phyloP scores from a whole-genome alignment of 75 land plant genomes.

The Picea glauca region DNA sequence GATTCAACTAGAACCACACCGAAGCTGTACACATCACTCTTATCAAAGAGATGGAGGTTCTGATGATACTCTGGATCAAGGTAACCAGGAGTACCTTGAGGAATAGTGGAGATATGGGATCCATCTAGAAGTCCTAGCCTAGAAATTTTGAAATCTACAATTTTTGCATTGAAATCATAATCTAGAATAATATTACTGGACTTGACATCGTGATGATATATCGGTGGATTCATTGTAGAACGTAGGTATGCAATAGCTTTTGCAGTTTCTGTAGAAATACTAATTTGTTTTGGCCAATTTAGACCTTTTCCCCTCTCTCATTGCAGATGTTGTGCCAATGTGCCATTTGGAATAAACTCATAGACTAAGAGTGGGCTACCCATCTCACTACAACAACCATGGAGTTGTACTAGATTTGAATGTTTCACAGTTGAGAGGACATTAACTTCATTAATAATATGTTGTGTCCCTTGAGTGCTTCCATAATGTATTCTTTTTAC shows the following conservation, averaged over 20 bases:
- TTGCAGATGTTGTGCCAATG: conserved; percentile 18
- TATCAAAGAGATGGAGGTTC: conserved; percentile 18
- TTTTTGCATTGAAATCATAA: conserved; percentile 12
- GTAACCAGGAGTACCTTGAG: conserved; percentile 29
- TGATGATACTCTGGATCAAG: conserved; percentile 28
- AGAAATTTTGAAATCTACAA: conserved; percentile 23
- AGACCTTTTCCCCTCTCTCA: not conserved
- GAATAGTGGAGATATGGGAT: conserved; percentile 19
- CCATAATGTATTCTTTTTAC: too few species aligned
- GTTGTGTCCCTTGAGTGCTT: not conserved
- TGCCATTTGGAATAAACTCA: conserved; percentile 24
- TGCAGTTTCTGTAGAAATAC: conserved; percentile 13
- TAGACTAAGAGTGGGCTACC: conserved; percentile 3
- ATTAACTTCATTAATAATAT: too few species aligned
- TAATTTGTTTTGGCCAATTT: conserved; percentile 15
- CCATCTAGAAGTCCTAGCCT: conserved; percentile 9
- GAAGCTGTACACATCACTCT: conserved; percentile 35
- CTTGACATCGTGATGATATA: conserved; percentile 25
- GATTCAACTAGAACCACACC: conserved; percentile 33
- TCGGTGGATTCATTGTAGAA: not conserved
- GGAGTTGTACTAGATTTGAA: too few species aligned
- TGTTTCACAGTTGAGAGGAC: too few species aligned
- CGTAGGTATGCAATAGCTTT: conserved; percentile 21
- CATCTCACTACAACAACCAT: too few species aligned
- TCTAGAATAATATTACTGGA: conserved; percentile 25